A percentile compares a stretch with the other conserved stretches of the same genome.
Evolutionary conservation across 2,329 filamentous ascomycete species (phyloP).

Genomic region (Plenodomus tracheiphilus): DNA sequence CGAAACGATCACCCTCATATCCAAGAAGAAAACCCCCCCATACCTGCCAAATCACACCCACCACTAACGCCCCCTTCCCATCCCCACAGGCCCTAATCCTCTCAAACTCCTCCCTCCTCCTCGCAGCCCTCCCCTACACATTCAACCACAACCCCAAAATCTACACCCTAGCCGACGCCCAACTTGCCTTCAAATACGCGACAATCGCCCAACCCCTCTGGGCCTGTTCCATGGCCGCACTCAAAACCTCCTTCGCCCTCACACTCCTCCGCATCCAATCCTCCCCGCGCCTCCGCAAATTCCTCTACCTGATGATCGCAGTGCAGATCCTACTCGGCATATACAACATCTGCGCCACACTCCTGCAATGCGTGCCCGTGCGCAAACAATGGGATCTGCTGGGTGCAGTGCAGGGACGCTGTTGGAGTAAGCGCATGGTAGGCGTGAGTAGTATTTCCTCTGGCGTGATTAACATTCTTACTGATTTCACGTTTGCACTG

Average conservation of each 20-base stretch:
- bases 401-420: constrained; percentile 4
- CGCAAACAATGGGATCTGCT: constrained; percentile 20
- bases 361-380: constrained; percentile 24
- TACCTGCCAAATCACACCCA: background rate
- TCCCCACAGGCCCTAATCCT: constrained; percentile 19
- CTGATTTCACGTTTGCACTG: constrained; percentile 23
- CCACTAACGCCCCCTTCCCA: no score
- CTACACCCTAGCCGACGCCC: constrained; percentile 14
- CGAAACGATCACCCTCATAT: no score
- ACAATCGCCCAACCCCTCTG: constrained; percentile 22
- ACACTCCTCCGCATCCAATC: constrained; percentile 29
- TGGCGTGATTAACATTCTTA: constrained; percentile 17
- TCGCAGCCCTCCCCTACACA: constrained; percentile 14
- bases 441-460: constrained; percentile 17
- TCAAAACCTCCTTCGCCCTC: constrained; percentile 26
- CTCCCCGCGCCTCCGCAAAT: constrained; percentile 12
- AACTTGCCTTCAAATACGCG: constrained; percentile 10
- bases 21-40: no score
- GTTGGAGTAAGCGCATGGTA: constrained; percentile 9
- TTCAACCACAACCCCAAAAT: constrained; percentile 6
- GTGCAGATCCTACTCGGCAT: constrained; percentile 22
- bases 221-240: constrained; percentile 14
- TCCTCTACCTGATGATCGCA: constrained; percentile 25
- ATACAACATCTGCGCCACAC: constrained; percentile 17
- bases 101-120: constrained; percentile 14